Evolutionary conservation across 257 asterid species (phyloP).

Genomic region (Solanum chmielewskii): DNA sequence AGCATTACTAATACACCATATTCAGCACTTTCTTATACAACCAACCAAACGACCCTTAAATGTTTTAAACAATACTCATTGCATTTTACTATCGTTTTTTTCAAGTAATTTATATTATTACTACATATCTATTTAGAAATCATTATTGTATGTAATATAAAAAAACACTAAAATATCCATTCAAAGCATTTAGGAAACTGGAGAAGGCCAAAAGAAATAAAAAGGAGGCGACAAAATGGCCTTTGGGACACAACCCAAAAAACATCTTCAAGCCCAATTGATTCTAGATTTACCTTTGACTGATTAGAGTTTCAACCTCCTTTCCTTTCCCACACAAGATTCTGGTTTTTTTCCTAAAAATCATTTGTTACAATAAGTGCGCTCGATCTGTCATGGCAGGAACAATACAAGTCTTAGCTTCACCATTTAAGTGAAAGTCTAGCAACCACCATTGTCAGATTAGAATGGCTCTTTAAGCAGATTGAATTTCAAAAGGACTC

Average conservation of each 20-base stretch:
- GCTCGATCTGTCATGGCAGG: neutral
- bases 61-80: neutral
- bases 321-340: neutral
- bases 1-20: neutral
- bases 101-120: neutral
- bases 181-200: neutral
- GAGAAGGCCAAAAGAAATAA: neutral
- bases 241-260: neutral
- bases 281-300: neutral
- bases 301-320: neutral
- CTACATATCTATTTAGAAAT: neutral
- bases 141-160: neutral
- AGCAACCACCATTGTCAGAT: neutral
- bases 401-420: neutral
- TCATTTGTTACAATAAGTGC: neutral
- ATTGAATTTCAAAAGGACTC: neutral
- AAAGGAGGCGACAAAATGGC: neutral
- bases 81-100: neutral
- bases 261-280: neutral
- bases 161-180: neutral
- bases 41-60: neutral
- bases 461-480: neutral
- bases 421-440: neutral
- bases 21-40: neutral
- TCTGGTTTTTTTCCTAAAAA: neutral